Base-by-base conservation (phyloP, 306 rosid species). In the Lotus japonicus region DNA sequence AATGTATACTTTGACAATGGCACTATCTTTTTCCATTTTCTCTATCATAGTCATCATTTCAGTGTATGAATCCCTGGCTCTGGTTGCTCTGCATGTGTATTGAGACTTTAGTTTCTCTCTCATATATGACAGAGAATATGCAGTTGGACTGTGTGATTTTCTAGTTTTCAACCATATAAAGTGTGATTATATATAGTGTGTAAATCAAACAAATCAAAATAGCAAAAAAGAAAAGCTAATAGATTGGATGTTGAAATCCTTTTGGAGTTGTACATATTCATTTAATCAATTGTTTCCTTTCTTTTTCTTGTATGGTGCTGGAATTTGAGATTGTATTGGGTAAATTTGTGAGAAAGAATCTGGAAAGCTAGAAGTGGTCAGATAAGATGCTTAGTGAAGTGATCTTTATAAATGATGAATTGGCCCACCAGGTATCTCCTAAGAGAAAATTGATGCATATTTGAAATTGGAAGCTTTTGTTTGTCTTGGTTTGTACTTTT, bases 241-340 rank as follows among this genome's bases (percentile, higher is more conserved):
- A 48, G 2, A 21, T 21, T 3, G 3, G 26, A 21, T 21, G 3
- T 21, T 21, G 26, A 21, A 21, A 21, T 21, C 3, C 26, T 21
- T 21, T 21, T 21, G 26, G 3, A 21, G 26, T 1, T 21, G 26
- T 21, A 21, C 35, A 65, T 14, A 23, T 28, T 11, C 2, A 28
- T 5, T 9, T 31, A 38, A 38, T 38, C 42, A 38, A 26, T 7
- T 18, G 19, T 38, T 21, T 16, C 58, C 13, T 42, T 74, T 49
- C 11, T 2, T 11, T 43, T 59, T 42, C 9, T 16, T 51, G 18
- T 73, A 39, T 66, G 59, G 36, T 72, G 74, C 86, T 83, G 90
- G 87, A 76, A 54, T 86, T 80, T 73, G 85, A 67, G 83, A 83
- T 70, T 14, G 91, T 83, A 28, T 64, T 84, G 79, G 85, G 80